Evolutionary conservation across 768 basidiomycete genomes (phyloP), one percentile per base, ranked within the genome.

Genomic region (Lyophyllum atratum): DNA sequence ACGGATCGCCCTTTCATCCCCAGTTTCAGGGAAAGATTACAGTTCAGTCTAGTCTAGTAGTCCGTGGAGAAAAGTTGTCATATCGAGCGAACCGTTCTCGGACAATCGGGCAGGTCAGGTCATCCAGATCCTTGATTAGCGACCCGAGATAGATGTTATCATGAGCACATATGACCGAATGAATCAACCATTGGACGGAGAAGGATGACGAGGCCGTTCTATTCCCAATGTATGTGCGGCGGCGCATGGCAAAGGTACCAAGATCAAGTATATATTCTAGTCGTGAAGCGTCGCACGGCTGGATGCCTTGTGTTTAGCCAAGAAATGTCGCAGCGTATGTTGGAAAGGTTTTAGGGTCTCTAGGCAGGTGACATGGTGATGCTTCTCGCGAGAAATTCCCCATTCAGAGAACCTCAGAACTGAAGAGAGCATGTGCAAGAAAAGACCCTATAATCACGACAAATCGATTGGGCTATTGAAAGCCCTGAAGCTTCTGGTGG

Each of bases 21-120:
- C 42, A n/a, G 26, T 15, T 45, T 46, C 11, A 26, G 54, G 25
- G 42, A 56, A 33, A 7, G 9, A 49, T 53, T 53, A 52, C 31
- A 51, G 43, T 62, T 62, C 49, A 37, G 22, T 58, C 45, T 33
- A 14, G 25, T n/a, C n/a, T n/a, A n/a, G n/a, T n/a, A n/a, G n/a
- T 42, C 31, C 51, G 47, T 59, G 58, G 58, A 50, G 54, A 56
- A 26, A 49, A 25, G 14, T 59, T 50, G 50, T 22, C 52, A 59
- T 53, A 59, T 62, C 44, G 49, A 52, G 58, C 19, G 12, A 56
- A 43, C 17, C 22, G 21, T 46, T 45, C 45, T 40, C 54, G 46
- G 47, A 34, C 46, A 49, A 56, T 56, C 56, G 48, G 60, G 54
- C 15, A 58, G 49, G 14, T 15, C 34, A 37, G 53, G 49, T 6